phyloP scores from a whole-genome alignment of 345 rosid species.

The Barbarea vulgaris region DNA sequence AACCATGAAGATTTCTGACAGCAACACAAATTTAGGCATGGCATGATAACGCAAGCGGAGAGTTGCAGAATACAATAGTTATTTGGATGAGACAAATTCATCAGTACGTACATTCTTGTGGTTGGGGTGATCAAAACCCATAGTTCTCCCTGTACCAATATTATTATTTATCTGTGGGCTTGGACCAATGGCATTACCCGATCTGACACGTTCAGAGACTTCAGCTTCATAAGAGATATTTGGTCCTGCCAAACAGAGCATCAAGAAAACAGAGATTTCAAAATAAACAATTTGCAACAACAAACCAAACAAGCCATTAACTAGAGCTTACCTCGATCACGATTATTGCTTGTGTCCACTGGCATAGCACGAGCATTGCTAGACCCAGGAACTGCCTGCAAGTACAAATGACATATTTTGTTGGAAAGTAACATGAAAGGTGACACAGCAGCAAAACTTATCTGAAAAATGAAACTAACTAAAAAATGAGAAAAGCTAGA shows the following conservation, averaged over 20 bases:
- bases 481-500: no score
- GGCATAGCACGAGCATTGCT: slow-evolving; percentile 62
- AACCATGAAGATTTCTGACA: background rate
- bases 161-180: slow-evolving; percentile 62
- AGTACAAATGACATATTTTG: slow-evolving; percentile 22
- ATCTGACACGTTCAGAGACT: slow-evolving; percentile 48
- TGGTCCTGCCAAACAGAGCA: slow-evolving; percentile 48
- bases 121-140: slow-evolving; percentile 49
- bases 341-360: slow-evolving; percentile 55
- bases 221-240: slow-evolving; percentile 56
- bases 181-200: slow-evolving; percentile 52
- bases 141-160: slow-evolving; percentile 56
- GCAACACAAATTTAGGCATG: background rate
- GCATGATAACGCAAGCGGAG: background rate
- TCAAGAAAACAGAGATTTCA: slow-evolving; percentile 8
- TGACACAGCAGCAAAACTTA: background rate
- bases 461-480: no score
- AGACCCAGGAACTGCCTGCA: slow-evolving; percentile 71
- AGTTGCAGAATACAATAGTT: background rate
- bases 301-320: background rate
- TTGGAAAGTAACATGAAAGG: slow-evolving; percentile 2
- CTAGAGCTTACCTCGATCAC: slow-evolving; percentile 68
- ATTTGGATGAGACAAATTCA: background rate
- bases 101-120: slow-evolving; percentile 71
- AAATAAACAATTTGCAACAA: slow-evolving; percentile 10